Percentiles rank a stretch among this genome's conserved stretches.
phyloP scores from a whole-genome alignment of 1,139 yeast genomes.

The Lodderomyces elongisporus region DNA sequence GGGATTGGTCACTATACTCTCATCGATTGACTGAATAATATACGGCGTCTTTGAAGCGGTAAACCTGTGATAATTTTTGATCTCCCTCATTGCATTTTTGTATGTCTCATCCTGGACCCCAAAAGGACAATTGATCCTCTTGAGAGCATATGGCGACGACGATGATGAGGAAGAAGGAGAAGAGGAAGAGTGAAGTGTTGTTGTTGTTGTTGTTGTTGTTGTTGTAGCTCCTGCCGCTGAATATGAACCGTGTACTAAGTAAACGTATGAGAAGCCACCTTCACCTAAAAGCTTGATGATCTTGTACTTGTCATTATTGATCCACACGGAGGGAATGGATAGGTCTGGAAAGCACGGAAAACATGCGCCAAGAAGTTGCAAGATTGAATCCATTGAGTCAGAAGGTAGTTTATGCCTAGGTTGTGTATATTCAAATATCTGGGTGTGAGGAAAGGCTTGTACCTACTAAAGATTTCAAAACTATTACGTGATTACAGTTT shows the following conservation, averaged over 20 bases:
- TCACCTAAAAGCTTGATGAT: constrained; percentile 77
- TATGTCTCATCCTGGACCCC: constrained; percentile 64
- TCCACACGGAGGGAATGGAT: constrained; percentile 43
- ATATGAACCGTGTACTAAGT: constrained; percentile 53
- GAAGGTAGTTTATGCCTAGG: too few species aligned
- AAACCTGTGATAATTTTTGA: constrained; percentile 70
- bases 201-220: too few species aligned
- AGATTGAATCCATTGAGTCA: too few species aligned
- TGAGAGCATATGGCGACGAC: constrained; percentile 62
- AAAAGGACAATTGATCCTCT: constrained; percentile 83
- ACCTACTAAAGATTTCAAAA: too few species aligned
- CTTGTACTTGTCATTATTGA: constrained; percentile 46
- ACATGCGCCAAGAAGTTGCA: too few species aligned
- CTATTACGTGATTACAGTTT: too few species aligned
- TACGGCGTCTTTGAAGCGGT: constrained; percentile 50
- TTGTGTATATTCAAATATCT: too few species aligned
- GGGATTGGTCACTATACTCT: constrained; percentile 60
- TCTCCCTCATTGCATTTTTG: constrained; percentile 67
- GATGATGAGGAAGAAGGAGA: constrained; percentile 21
- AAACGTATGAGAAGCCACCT: constrained; percentile 89
- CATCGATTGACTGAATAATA: constrained; percentile 67
- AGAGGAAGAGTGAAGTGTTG: too few species aligned
- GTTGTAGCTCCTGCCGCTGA: too few species aligned
- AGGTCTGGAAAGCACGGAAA: constrained; percentile 41
- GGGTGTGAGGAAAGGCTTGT: too few species aligned